Evolutionary conservation across 495 filamentous ascomycete species (phyloP), one percentile per base, ranked within the genome.

Genomic region (Hypoxylon fuscum): DNA sequence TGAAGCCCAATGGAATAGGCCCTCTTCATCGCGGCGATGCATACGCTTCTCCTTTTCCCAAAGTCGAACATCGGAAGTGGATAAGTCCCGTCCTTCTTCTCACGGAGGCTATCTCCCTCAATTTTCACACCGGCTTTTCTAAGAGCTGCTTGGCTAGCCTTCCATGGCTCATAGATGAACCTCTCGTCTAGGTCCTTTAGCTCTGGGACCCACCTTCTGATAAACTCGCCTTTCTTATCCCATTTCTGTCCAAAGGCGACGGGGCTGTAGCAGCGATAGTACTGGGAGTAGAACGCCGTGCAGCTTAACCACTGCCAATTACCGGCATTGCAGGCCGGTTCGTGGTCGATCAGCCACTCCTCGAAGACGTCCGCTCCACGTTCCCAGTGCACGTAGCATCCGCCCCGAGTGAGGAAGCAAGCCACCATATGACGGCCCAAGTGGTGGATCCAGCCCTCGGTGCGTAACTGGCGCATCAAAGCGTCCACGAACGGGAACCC

Each of bases 291-390:
- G 69, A 90, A 91, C 0, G 88, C 88, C 0, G 86, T 87, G 68
- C 88, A 90, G 18, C 78, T 81, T n/a, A 91, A 72, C 88, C 88
- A 91, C 68, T 88, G 86, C 88, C 87, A 91, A 45, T 91, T 90
- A 0, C 88, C 88, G 0, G 78, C 75, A 56, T 90, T 91, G 42
- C 83, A 87, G 8, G 88, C 84, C 0, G 82, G 78, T 69, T 91
- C 88, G 63, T 91, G 88, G 56, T 91, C 88, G 34, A 91, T 75
- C 31, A 91, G 75, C 77, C 79, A 83, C 55, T 90, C 88, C 64
- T 90, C 87, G 41, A 91, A 91, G 0, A 90, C 88, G 20, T 88
- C 87, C 2, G 87, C 88, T 0, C 88, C 88, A 17, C 88, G 79
- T 66, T 90, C 88, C 88, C 88, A 91, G 61, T 82, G 80, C 23